phyloP scores from a whole-genome alignment of 805 yeast species.

The Kazachstania bromeliacearum region DNA sequence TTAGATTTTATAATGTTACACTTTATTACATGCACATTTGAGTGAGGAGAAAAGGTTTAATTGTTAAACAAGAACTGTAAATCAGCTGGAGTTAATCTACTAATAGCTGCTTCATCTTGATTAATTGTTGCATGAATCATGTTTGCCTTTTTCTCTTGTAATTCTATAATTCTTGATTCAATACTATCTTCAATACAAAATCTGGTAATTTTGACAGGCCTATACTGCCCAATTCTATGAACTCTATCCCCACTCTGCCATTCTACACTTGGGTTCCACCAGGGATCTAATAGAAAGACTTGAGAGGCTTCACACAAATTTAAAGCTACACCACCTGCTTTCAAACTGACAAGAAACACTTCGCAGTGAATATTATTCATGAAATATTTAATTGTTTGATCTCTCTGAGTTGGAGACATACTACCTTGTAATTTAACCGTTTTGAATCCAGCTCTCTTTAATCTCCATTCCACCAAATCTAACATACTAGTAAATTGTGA shows the following conservation, averaged over 20 bases:
- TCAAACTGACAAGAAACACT: constrained; percentile 85
- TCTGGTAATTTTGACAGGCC: constrained; percentile 89
- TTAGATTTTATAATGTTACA: background rate
- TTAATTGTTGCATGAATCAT: constrained; percentile 97
- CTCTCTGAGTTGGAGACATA: constrained; percentile 94
- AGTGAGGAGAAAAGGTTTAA: constrained; percentile 33
- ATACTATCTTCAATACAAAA: constrained; percentile 94
- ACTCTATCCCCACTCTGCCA: constrained; percentile 99
- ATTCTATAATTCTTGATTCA: constrained; percentile 88
- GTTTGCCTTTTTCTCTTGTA: constrained; percentile 95
- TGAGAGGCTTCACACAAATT: constrained; percentile 96
- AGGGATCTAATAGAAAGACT: constrained; percentile 90
- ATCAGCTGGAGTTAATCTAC: constrained; percentile 83
- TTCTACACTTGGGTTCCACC: constrained; percentile 99
- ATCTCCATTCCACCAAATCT: constrained; percentile 91
- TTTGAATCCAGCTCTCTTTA: constrained; percentile 88
- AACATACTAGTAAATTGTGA: constrained; percentile 96
- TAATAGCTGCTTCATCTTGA: constrained; percentile 85
- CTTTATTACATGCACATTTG: too few species aligned
- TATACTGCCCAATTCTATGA: constrained; percentile 89
- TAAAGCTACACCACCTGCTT: constrained; percentile 98
- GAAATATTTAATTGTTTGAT: constrained; percentile 78
- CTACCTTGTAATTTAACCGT: constrained; percentile 93
- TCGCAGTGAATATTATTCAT: constrained; percentile 91
- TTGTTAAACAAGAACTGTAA: constrained; percentile 89